Conservation (phyloP, 1,284 basidiomycete species). For the Neonothopanus nambi region DNA sequence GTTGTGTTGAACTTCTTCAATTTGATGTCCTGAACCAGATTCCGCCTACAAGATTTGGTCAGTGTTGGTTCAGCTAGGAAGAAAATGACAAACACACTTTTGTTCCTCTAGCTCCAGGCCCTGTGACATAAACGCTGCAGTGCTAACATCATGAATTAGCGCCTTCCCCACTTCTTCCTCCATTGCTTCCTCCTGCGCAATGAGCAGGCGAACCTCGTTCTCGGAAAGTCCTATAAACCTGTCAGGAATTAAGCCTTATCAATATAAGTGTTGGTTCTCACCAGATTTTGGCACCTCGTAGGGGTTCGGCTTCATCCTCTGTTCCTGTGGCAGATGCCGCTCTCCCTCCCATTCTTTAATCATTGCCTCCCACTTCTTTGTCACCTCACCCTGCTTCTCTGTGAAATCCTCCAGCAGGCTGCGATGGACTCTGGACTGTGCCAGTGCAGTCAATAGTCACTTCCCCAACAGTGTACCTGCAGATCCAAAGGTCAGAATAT, state of each 20-base stretch:
- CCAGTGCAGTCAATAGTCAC: neutral
- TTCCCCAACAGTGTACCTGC: neutral
- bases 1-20: neutral
- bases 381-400: neutral
- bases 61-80: no score
- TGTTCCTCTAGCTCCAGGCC: conserved; percentile 20
- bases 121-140: conserved; percentile 11
- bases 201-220: conserved; percentile 14
- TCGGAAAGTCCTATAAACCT: conserved; percentile 16
- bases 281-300: conserved; percentile 17
- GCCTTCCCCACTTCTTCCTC: neutral
- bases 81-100: conserved; percentile 18
- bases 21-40: neutral
- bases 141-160: conserved; percentile 11
- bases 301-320: no score
- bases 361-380: conserved; percentile 20
- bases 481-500: neutral
- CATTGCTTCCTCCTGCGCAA: conserved; percentile 15
- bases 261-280: neutral
- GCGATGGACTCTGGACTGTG: neutral
- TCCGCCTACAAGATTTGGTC: no score
- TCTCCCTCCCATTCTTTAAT: conserved; percentile 28
- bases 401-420: conserved; percentile 2
- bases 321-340: neutral
- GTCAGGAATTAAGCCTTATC: neutral